Percentiles rank a stretch among this genome's conserved stretches.
Conservation (phyloP, 1,139 yeast species). For the Yamadazyma siamensis region DNA sequence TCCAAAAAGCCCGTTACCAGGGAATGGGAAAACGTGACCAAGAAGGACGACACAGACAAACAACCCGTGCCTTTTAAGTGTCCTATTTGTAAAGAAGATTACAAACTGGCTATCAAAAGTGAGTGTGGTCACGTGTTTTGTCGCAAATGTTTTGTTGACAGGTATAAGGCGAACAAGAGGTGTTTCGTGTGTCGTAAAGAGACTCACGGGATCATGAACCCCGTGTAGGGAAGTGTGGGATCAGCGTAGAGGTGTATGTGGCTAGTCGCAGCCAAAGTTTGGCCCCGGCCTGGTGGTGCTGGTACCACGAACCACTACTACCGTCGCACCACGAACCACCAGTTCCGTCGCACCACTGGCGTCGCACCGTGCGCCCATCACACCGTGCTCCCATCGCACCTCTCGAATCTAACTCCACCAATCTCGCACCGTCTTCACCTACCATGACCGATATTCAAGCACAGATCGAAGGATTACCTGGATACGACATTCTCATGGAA, state of each 20-base stretch:
- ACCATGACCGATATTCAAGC: conserved; percentile 20
- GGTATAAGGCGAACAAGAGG: conserved; percentile 42
- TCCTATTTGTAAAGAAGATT: conserved; percentile 57
- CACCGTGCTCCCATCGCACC: too few relatives aligned
- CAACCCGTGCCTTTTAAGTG: conserved; percentile 59
- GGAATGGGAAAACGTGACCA: conserved; percentile 62
- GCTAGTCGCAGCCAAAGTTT: too few relatives aligned
- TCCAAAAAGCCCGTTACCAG: conserved; percentile 65
- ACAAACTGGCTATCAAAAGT: conserved; percentile 58
- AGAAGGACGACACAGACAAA: conserved; percentile 8
- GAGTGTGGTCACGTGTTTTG: conserved; percentile 69
- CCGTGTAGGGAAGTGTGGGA: too few relatives aligned
- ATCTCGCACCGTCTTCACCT: too few relatives aligned
- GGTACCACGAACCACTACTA: too few relatives aligned
- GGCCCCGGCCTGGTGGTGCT: too few relatives aligned
- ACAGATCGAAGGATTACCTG: conserved; percentile 54
- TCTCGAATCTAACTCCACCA: too few relatives aligned
- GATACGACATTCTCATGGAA: conserved; percentile 52
- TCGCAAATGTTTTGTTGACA: conserved; percentile 54
- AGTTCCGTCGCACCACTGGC: too few relatives aligned
- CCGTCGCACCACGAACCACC: too few relatives aligned
- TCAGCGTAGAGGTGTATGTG: too few relatives aligned
- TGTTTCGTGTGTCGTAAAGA: conserved; percentile 61
- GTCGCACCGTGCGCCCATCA: too few relatives aligned
- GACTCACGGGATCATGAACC: conserved; percentile 49